These are phyloP conservation scores for Penstemon davidsonii DNA, from an alignment of 257 asterid species.

Conservation along the genomic window DNA sequence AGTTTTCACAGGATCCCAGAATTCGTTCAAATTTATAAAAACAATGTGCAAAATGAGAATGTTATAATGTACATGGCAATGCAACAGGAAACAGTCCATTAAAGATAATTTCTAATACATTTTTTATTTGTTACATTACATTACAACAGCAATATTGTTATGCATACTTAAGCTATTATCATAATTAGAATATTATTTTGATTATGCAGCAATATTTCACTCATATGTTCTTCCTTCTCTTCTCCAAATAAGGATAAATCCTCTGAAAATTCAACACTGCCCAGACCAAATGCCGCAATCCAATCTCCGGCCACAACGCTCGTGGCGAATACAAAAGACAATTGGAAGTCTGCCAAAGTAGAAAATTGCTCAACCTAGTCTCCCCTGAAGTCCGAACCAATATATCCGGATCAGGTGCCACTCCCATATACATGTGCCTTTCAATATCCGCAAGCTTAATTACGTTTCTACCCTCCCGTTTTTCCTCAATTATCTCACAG, in stretches of 20 bases:
- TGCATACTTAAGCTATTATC: no score
- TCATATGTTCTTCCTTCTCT: constrained; percentile 31
- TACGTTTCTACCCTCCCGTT: constrained; percentile 2
- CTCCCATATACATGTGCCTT: constrained; percentile 61
- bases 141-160: no score
- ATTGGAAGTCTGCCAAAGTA: constrained; percentile 67
- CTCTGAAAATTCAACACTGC: constrained; percentile 63
- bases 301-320: constrained; percentile 76
- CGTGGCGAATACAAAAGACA: constrained; percentile 54
- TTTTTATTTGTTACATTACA: no score
- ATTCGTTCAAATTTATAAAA: no score
- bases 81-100: no score
- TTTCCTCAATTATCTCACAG: constrained; percentile 18
- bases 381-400: constrained; percentile 56
- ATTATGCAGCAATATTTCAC: no score
- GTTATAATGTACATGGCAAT: no score
- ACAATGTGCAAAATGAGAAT: no score
- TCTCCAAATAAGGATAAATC: constrained; percentile 43
- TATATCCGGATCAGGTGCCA: constrained; percentile 70
- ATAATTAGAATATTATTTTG: no score
- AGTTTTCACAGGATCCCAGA: no score
- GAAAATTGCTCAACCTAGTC: constrained; percentile 37
- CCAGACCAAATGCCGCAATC: constrained; percentile 65
- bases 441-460: constrained; percentile 55
- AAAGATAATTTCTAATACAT: no score